Conservation (phyloP, 352 stramenopile species). For the Poterioochromonas sp. region DNA sequence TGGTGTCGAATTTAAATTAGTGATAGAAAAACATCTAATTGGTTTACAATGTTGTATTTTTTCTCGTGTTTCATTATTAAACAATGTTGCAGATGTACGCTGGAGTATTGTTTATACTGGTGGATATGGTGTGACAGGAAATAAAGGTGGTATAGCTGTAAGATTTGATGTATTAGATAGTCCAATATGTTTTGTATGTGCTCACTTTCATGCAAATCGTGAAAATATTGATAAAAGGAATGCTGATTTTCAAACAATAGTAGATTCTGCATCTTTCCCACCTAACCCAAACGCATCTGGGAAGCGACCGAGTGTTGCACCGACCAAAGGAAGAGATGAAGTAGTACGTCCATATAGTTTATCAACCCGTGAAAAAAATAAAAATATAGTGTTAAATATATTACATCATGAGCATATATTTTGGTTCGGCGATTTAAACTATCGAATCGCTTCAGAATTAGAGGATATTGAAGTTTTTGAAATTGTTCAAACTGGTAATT, state of each 20-base stretch:
- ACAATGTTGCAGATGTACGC: conserved; percentile 51
- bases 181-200: conserved; percentile 97
- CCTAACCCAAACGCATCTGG: neutral
- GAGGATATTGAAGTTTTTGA: conserved; percentile 57
- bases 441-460: conserved; percentile 63
- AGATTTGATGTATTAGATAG: conserved; percentile 92
- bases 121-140: conserved; percentile 96
- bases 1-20: conserved; percentile 48
- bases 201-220: conserved; percentile 92
- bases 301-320: neutral
- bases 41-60: conserved; percentile 93
- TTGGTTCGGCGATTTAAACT: conserved; percentile 86
- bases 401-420: conserved; percentile 96
- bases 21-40: conserved; percentile 87
- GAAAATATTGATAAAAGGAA: conserved; percentile 86
- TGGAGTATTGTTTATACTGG: conserved; percentile 78
- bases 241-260: conserved; percentile 20
- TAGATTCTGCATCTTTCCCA: neutral
- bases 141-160: conserved; percentile 94
- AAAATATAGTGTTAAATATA: neutral
- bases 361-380: neutral
- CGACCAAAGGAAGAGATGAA: neutral
- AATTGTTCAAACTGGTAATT: conserved; percentile 44
- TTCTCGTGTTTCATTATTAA: conserved; percentile 52
- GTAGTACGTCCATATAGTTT: neutral